Evolutionary conservation across 495 filamentous ascomycete species (phyloP), one percentile per base, ranked within the genome.

Genomic region (Hapsidospora chrysogenum): DNA sequence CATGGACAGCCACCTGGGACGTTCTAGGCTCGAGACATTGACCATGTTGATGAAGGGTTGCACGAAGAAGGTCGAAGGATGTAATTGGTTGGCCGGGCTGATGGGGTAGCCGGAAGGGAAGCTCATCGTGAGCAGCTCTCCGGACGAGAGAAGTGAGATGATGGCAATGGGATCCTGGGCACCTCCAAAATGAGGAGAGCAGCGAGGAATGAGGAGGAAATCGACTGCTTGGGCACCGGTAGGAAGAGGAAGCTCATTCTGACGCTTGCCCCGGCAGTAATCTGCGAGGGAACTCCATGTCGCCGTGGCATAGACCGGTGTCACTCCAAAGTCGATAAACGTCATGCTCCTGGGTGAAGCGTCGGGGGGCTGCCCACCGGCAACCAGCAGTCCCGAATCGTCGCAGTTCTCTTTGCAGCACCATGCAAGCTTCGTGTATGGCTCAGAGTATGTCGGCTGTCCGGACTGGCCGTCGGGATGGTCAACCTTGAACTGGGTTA

Each of bases 61-160:
- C 17, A 89, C 74, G 29, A 92, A 78, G 1, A 74, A 75, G 26
- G 96, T 49, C 10, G 75, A 85, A 0, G 82, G 70, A 48, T 92
- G 85, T 6, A 95, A 65, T 56, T 92, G 77, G 45, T 93, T 89
- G 0, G 87, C 92, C 4, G 92, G 83, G 18, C 74, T 78, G 31
- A 97, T 84, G 2, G 87, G 78, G 50, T 85, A 76, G 11, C 92
- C 89, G 38, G 74, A 85, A 2, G 89, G 92, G 47, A 95, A 95
- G 45, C 76, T 85, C 52, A 96, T 53, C 0, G 85, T 92, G 34
- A 84, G 62, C 20, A 96, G 47, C 57, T 96, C 92, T 17, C 89
- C 89, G 2, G 83, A 87, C 0, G 76, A 73, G 2, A 95, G 61
- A 16, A 92, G 60, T 14, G 72, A 71, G 41, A 97, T 56, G 3